These are phyloP conservation scores for Boletellus emodensis DNA, from an alignment of 768 basidiomycete species.

Conservation along the genomic window DNA sequence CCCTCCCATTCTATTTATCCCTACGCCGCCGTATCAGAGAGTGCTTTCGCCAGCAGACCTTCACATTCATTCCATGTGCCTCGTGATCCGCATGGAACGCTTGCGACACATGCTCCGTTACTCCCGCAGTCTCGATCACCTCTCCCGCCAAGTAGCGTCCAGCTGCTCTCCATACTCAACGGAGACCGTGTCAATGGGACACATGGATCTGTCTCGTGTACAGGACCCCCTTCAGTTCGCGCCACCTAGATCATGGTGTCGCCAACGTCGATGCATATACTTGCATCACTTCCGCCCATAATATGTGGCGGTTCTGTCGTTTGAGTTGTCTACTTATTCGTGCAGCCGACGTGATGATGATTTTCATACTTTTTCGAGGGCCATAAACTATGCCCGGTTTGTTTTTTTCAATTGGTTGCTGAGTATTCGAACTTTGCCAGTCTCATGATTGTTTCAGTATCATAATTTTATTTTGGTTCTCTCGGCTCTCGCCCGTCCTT, in stretches of 20 bases:
- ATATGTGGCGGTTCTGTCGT: conserved; percentile 4
- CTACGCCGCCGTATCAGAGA: conserved; percentile 7
- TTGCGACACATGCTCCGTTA: conserved; percentile 10
- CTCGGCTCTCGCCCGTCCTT: conserved; percentile 17
- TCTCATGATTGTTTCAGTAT: conserved; percentile 24
- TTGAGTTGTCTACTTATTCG: not conserved
- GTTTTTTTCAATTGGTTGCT: conserved; percentile 17
- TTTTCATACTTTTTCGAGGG: conserved; percentile 17
- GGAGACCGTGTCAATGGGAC: conserved; percentile 17
- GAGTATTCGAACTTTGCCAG: conserved; percentile 24
- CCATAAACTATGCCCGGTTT: conserved; percentile 20
- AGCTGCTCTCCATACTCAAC: conserved; percentile 36
- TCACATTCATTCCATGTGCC: conserved; percentile 7
- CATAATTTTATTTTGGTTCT: conserved; percentile 29
- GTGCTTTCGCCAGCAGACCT: conserved; percentile 4
- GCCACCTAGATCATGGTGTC: conserved; percentile 21
- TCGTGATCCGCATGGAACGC: conserved; percentile 13
- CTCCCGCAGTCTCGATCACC: conserved; percentile 16
- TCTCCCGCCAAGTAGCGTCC: conserved; percentile 22
- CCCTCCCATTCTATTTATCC: conserved; percentile 13
- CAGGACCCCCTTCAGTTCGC: conserved; percentile 15
- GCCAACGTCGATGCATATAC: conserved; percentile 15
- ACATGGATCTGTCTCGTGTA: conserved; percentile 7
- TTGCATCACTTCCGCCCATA: conserved; percentile 14
- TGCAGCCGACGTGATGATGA: not conserved